Base-by-base conservation (phyloP, 2,329 filamentous ascomycete genomes). In the Aspergillus sp. region DNA sequence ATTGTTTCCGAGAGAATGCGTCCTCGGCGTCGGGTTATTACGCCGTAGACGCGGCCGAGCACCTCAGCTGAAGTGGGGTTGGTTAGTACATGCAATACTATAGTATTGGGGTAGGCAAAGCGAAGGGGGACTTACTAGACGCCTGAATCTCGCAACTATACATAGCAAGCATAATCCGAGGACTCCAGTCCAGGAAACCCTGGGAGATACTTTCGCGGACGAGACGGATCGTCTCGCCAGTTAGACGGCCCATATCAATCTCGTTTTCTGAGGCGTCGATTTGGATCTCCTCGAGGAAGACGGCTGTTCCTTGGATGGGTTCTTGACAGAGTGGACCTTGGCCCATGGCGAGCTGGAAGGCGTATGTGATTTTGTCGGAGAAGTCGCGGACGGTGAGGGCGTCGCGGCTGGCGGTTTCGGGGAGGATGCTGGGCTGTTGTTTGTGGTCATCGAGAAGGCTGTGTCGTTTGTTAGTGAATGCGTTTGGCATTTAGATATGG, bases 61-160 rank as follows among this genome's bases (percentile, higher is more conserved):
- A 98, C 95, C 76, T 98, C 95, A 68, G 93, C 87, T 86, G 66
- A 73, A 48, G 15, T 44, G 46, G 46, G 61, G 56, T 63, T 51
- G 60, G 45, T 53, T 27, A 48, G 39, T 43, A 19, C 11, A 2
- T 7, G 6, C 15, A 17, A 7, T 44, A 12, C 15, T 6, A 15
- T 40, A 19, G 3, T 8, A 23, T 31, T 17, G 12, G 35, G 6
- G 37, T 25, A 25, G 25, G 23, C 17, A 27, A 11, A 44, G 3
- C 19, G 31, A 21, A 27, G n/a, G 23, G 37, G 39, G 14, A 77
- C 85, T 73, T 81, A 89, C 86, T 93, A 21, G 90, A 93, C 31
- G 93, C 92, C 82, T 98, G 95, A 68, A 99, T 98, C 73, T 98
- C 95, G 73, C 93, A 96, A 55, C 87, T 91, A 79, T 99, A 99